These are phyloP conservation scores for Mycena venus DNA, from an alignment of 768 basidiomycete species.

Conservation along the genomic window DNA sequence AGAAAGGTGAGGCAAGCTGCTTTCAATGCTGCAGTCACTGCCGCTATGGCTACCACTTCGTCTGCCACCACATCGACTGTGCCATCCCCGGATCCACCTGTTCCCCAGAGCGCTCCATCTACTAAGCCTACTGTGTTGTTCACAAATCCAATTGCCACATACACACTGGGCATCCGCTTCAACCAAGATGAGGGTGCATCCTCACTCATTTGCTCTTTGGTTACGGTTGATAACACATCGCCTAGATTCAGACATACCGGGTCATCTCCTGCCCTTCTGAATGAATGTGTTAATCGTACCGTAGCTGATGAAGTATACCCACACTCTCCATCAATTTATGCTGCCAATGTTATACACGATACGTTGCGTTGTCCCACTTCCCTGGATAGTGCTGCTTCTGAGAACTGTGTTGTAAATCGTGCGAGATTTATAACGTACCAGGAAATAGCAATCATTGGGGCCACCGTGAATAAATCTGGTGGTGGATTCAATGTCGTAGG, in stretches of 20 bases:
- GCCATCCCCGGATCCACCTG: neutral
- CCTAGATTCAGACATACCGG: conserved; percentile 17
- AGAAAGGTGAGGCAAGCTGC: neutral
- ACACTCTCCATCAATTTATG: neutral
- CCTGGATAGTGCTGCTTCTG: conserved; percentile 5
- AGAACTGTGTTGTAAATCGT: neutral
- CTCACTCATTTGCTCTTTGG: neutral
- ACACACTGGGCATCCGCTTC: neutral
- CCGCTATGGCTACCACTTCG: neutral
- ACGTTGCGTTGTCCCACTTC: neutral
- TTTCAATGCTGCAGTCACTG: neutral
- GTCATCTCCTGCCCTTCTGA: conserved; percentile 19
- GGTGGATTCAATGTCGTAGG: conserved; percentile 1
- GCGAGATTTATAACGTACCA: conserved; percentile 3
- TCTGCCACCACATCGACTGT: too few relatives aligned
- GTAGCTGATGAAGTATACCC: neutral
- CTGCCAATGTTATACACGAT: neutral
- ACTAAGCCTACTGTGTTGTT: neutral
- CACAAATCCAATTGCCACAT: conserved; percentile 9
- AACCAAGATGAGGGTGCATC: neutral
- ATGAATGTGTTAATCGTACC: conserved; percentile 18
- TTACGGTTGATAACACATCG: conserved; percentile 5
- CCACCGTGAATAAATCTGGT: neutral
- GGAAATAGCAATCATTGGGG: neutral
- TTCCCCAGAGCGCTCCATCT: neutral